phyloP scores from a whole-genome alignment of 164 flowering plant species.

The Echeveria elegans region DNA sequence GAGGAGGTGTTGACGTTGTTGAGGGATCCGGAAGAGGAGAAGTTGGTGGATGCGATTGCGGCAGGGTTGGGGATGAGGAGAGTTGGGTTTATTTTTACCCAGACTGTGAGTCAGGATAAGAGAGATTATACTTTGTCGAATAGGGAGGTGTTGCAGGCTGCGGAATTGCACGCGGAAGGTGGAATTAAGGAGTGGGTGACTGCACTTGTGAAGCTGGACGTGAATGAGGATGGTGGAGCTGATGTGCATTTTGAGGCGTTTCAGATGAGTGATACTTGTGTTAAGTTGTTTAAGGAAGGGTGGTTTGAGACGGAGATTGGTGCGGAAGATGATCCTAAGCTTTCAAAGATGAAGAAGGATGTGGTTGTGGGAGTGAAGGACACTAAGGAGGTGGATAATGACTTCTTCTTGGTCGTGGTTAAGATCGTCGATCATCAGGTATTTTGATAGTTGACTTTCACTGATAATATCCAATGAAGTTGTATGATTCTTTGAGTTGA shows the following conservation, averaged over 20 bases:
- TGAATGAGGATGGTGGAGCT: constrained; percentile 77
- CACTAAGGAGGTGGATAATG: constrained; percentile 74
- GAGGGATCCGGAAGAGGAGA: constrained; percentile 63
- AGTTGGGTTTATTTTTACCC: constrained; percentile 71
- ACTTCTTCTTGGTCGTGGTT: constrained; percentile 91
- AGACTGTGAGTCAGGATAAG: constrained; percentile 73
- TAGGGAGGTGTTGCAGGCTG: constrained; percentile 73
- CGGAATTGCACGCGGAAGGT: constrained; percentile 67
- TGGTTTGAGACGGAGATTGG: constrained; percentile 67
- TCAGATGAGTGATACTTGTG: constrained; percentile 93
- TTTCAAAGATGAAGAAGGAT: constrained; percentile 83
- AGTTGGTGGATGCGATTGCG: constrained; percentile 52
- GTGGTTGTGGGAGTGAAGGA: constrained; percentile 88
- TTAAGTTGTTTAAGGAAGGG: constrained; percentile 73
- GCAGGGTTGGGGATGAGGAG: constrained; percentile 53
- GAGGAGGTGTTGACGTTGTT: constrained; percentile 54
- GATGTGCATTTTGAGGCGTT: constrained; percentile 94
- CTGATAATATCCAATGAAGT: no score
- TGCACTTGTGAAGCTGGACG: constrained; percentile 75
- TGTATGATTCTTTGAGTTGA: no score
- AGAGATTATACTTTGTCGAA: constrained; percentile 70
- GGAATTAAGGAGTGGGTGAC: constrained; percentile 95
- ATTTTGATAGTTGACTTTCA: background rate
- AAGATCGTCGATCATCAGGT: constrained; percentile 91
- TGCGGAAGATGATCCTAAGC: constrained; percentile 52